These are phyloP conservation scores for Ophiocordyceps unilateralis DNA, from an alignment of 2,329 filamentous ascomycete genomes.

Conservation along the genomic window DNA sequence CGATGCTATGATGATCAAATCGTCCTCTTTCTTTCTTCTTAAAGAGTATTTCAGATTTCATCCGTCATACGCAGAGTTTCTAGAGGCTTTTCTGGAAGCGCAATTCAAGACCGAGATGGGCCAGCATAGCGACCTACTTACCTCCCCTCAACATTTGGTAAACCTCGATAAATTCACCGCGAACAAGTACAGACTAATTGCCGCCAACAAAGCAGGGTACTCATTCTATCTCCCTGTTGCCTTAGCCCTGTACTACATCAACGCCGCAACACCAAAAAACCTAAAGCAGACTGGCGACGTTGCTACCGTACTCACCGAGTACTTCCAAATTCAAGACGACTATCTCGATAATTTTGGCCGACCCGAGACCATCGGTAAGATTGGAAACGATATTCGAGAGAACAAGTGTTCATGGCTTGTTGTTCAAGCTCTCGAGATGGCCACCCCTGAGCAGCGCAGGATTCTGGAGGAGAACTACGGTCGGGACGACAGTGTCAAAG, in stretches of 20 bases:
- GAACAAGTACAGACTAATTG: constrained; percentile 93
- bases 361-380: constrained; percentile 88
- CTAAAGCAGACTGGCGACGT: constrained; percentile 81
- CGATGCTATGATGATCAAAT: constrained; percentile 91
- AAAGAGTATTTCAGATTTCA: constrained; percentile 88
- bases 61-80: constrained; percentile 71
- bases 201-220: constrained; percentile 99
- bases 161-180: constrained; percentile 91
- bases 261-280: constrained; percentile 73
- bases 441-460: constrained; percentile 69
- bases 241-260: constrained; percentile 69
- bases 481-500: constrained; percentile 66
- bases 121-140: constrained; percentile 86
- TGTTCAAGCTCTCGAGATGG: constrained; percentile 76
- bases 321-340: constrained; percentile 98
- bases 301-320: constrained; percentile 91
- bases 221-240: constrained; percentile 97
- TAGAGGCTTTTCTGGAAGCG: constrained; percentile 93
- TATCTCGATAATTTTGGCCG: constrained; percentile 97
- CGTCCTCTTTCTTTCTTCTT: constrained; percentile 74
- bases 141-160: constrained; percentile 83
- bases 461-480: constrained; percentile 88
- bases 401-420: constrained; percentile 99
- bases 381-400: constrained; percentile 96
- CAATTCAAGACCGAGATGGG: constrained; percentile 90